Conservation (phyloP, 306 rosid species). For the Cucumis hystrix region DNA sequence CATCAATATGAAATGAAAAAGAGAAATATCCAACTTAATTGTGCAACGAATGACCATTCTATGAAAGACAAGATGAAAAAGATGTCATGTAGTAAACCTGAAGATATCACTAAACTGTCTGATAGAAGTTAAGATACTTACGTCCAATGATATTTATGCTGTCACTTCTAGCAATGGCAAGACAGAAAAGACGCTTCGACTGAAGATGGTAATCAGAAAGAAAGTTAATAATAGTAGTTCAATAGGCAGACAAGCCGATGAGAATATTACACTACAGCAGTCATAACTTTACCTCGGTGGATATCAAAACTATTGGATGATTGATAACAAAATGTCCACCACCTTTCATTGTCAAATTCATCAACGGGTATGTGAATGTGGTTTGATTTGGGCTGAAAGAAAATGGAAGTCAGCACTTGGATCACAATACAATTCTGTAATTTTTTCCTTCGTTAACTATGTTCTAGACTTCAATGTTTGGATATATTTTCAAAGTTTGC, state of each 20-base stretch:
- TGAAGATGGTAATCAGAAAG: constrained; percentile 20
- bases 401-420: background rate
- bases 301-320: constrained; percentile 16
- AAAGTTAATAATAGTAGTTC: background rate
- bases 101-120: background rate
- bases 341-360: constrained; percentile 77
- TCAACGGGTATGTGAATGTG: constrained; percentile 16
- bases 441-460: background rate
- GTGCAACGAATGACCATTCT: background rate
- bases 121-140: constrained; percentile 30
- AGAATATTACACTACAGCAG: background rate
- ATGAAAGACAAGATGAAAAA: background rate
- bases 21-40: background rate
- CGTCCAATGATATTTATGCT: constrained; percentile 78
- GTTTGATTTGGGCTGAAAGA: constrained; percentile 4
- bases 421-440: background rate
- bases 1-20: background rate
- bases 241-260: background rate
- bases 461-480: background rate
- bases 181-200: constrained; percentile 29
- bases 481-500: background rate
- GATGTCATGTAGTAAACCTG: background rate
- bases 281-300: constrained; percentile 15
- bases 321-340: constrained; percentile 38
- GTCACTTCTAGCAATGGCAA: constrained; percentile 50